Evolutionary conservation across 345 rosid species (phyloP).

Genomic region (Populus tremula): DNA sequence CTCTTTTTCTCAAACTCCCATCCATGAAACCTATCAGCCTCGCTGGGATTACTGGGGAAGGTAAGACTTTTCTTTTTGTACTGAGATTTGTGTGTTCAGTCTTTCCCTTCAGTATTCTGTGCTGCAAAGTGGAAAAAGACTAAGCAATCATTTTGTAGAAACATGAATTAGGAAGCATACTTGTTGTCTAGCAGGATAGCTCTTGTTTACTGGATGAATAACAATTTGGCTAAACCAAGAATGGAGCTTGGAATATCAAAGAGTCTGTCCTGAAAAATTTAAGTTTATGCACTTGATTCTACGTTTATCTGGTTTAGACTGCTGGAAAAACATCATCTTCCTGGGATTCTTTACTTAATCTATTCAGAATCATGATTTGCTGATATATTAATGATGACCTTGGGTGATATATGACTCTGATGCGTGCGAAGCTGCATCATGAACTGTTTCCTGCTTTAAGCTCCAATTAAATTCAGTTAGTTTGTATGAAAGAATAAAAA

Average conservation of each 20-base stretch:
- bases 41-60: slow-evolving; percentile 99
- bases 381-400: background rate
- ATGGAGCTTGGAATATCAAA: background rate
- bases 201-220: background rate
- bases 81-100: background rate
- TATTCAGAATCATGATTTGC: background rate
- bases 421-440: background rate
- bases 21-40: slow-evolving; percentile 83
- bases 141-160: too few species aligned
- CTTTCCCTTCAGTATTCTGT: background rate
- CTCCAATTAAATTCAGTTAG: background rate
- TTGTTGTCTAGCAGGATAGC: background rate
- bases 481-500: too few species aligned
- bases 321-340: background rate
- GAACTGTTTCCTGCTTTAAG: background rate
- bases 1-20: slow-evolving; percentile 52
- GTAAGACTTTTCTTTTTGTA: slow-evolving; percentile 24
- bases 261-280: background rate
- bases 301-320: background rate
- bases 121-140: background rate
- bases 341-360: background rate
- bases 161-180: too few species aligned
- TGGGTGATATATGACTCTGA: background rate
- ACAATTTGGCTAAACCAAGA: background rate
- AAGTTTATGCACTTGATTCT: background rate